phyloP scores from a whole-genome alignment of 306 rosid genomes.

The Lablab purpureus region DNA sequence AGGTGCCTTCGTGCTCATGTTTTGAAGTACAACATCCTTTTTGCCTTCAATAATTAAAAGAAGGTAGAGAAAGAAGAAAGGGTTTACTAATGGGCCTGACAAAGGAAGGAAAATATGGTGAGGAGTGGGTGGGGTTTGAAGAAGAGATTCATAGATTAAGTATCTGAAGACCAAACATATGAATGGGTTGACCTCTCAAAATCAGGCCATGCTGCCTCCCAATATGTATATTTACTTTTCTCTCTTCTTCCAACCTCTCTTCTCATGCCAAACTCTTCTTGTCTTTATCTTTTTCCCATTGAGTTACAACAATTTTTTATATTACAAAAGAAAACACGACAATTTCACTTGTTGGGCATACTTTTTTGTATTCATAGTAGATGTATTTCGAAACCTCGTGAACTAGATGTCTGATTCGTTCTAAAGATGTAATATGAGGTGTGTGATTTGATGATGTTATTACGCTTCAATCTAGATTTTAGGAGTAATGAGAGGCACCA shows the following conservation, averaged over 20 bases:
- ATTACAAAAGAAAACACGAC: too few species aligned
- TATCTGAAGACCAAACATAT: constrained; percentile 37
- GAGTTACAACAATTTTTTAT: too few species aligned
- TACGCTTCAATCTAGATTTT: neutral
- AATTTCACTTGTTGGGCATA: too few species aligned
- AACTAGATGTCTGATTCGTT: too few species aligned
- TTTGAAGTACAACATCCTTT: neutral
- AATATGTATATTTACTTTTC: neutral
- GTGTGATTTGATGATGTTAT: neutral
- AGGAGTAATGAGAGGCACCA: neutral
- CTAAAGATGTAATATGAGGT: neutral
- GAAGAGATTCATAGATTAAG: neutral
- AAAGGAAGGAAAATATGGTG: constrained; percentile 47
- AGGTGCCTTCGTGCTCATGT: constrained; percentile 2
- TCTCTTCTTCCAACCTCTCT: neutral
- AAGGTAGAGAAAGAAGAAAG: neutral
- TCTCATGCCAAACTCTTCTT: too few species aligned
- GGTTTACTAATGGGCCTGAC: constrained; percentile 51
- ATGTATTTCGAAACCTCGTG: too few species aligned
- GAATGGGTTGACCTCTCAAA: constrained; percentile 46
- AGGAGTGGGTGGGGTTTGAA: constrained; percentile 52
- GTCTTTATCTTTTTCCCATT: too few species aligned
- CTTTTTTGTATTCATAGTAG: too few species aligned
- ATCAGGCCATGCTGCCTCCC: neutral
- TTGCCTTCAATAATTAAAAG: neutral